These are phyloP conservation scores for Pichia manshurica DNA, from an alignment of 805 yeast species.

Conservation along the genomic window DNA sequence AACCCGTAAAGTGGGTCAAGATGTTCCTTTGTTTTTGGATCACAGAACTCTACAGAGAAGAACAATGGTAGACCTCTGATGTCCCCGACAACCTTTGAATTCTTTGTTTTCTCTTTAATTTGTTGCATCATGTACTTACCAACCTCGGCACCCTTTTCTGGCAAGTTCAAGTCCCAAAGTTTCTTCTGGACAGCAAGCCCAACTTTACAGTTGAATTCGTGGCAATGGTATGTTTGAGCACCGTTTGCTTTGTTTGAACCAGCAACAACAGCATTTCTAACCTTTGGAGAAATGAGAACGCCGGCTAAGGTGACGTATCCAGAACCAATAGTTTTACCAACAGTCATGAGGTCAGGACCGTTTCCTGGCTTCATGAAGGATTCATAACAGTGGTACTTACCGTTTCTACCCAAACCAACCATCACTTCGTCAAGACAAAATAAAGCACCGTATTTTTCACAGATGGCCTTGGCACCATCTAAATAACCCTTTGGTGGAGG, in stretches of 20 bases:
- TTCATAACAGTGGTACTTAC: slow-evolving; percentile 42
- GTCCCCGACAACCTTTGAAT: slow-evolving; percentile 39
- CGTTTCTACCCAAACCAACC: slow-evolving; percentile 54
- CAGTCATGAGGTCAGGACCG: slow-evolving; percentile 45
- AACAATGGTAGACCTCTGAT: slow-evolving; percentile 53
- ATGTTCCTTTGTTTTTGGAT: slow-evolving; percentile 41
- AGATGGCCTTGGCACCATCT: slow-evolving; percentile 46
- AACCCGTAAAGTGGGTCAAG: slow-evolving; percentile 31
- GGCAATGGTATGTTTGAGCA: slow-evolving; percentile 49
- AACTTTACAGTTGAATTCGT: slow-evolving; percentile 41
- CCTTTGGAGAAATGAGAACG: slow-evolving; percentile 38
- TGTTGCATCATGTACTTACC: slow-evolving; percentile 40
- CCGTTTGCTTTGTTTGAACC: slow-evolving; percentile 40
- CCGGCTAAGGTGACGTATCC: slow-evolving; percentile 50
- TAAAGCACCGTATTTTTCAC: slow-evolving; percentile 91
- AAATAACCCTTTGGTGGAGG: slow-evolving; percentile 42
- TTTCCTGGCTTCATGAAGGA: slow-evolving; percentile 33
- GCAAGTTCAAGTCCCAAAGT: slow-evolving; percentile 28
- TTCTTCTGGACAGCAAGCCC: slow-evolving; percentile 43
- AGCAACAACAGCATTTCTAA: slow-evolving; percentile 32
- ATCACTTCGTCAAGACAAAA: slow-evolving; percentile 90
- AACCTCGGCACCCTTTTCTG: slow-evolving; percentile 36
- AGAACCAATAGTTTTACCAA: slow-evolving; percentile 47
- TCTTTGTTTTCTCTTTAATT: slow-evolving; percentile 28
- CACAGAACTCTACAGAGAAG: slow-evolving; percentile 47